A percentile compares a stretch with the other conserved stretches of the same genome.
These are phyloP conservation scores for Lachnellula cervina DNA, from an alignment of 2,329 filamentous ascomycete species.

Conservation along the genomic window DNA sequence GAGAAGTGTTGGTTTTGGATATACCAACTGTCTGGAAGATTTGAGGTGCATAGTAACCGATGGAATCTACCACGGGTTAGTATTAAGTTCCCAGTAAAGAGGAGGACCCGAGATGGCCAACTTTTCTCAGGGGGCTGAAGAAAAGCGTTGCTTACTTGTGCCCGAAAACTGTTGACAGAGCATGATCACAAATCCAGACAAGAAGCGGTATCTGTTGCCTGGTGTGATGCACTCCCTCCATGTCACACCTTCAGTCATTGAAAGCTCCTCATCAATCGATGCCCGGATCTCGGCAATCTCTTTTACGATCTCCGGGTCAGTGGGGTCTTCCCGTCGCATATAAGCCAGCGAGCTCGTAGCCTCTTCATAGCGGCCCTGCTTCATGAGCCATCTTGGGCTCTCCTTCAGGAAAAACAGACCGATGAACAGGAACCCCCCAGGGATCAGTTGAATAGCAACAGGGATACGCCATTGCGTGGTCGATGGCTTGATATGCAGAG, in stretches of 20 bases:
- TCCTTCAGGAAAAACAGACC: conserved; percentile 33
- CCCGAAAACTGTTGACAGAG: conserved; percentile 38
- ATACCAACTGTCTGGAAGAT: conserved; percentile 65
- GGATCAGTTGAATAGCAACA: conserved; percentile 35
- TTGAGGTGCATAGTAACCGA: conserved; percentile 34
- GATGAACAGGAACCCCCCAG: conserved; percentile 29
- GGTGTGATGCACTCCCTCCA: conserved; percentile 41
- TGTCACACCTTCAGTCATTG: conserved; percentile 62
- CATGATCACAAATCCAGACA: conserved; percentile 37
- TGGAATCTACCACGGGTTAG: conserved; percentile 2
- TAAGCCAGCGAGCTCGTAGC: conserved; percentile 50
- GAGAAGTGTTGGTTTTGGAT: conserved; percentile 47
- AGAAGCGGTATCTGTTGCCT: conserved; percentile 41
- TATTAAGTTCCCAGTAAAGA: too few species aligned
- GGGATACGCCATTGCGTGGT: conserved; percentile 44
- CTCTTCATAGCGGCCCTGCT: conserved; percentile 55
- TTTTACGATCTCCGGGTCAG: conserved; percentile 48
- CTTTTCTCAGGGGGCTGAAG: too few species aligned
- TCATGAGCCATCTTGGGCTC: conserved; percentile 63
- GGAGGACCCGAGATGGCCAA: too few species aligned
- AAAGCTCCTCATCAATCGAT: conserved; percentile 65
- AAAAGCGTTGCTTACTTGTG: conserved; percentile 4
- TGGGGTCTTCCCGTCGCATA: conserved; percentile 54
- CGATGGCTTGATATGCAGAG: conserved; percentile 42
- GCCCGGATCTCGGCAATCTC: conserved; percentile 62